Conservation (phyloP, 805 yeast genomes). For the Kodamaea restingae region DNA sequence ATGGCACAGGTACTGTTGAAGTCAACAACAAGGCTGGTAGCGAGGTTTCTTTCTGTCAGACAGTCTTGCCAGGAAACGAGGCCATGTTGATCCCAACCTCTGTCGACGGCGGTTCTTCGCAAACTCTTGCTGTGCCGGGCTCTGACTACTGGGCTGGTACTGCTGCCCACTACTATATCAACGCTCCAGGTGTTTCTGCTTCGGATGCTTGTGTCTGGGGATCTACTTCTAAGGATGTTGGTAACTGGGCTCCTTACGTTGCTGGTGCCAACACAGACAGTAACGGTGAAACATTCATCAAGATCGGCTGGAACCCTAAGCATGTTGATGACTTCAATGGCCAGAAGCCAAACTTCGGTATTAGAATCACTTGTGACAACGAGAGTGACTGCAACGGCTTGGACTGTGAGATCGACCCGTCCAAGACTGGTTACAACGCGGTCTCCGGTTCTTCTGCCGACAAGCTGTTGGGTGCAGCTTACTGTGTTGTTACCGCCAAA, state of each 20-base stretch:
- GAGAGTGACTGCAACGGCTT: slow-evolving; percentile 66
- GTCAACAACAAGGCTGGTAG: slow-evolving; percentile 54
- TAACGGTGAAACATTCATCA: slow-evolving; percentile 67
- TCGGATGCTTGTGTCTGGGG: slow-evolving; percentile 88
- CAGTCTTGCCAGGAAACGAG: slow-evolving; percentile 91
- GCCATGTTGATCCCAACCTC: slow-evolving; percentile 88
- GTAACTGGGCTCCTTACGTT: slow-evolving; percentile 93
- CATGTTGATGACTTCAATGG: slow-evolving; percentile 62
- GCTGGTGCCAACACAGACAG: slow-evolving; percentile 85
- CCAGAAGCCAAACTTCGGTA: slow-evolving; percentile 61
- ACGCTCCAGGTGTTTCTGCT: slow-evolving; percentile 76
- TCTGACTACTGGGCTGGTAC: slow-evolving; percentile 81
- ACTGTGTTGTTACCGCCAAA: slow-evolving; percentile 78
- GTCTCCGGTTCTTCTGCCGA: slow-evolving; percentile 45
- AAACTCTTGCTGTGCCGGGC: slow-evolving; percentile 77
- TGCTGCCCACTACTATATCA: slow-evolving; percentile 82
- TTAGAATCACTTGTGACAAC: slow-evolving; percentile 71
- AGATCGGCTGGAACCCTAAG: slow-evolving; percentile 89
- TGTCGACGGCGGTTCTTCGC: slow-evolving; percentile 46
- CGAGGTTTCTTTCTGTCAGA: slow-evolving; percentile 83
- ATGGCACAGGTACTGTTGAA: slow-evolving; percentile 72
- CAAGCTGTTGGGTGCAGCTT: slow-evolving; percentile 55
- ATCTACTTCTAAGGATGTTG: slow-evolving; percentile 56
- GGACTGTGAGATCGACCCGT: slow-evolving; percentile 80
- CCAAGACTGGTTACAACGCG: slow-evolving; percentile 53